Base-by-base conservation (phyloP, 352 stramenopile species). In the Phytophthora sp. region DNA sequence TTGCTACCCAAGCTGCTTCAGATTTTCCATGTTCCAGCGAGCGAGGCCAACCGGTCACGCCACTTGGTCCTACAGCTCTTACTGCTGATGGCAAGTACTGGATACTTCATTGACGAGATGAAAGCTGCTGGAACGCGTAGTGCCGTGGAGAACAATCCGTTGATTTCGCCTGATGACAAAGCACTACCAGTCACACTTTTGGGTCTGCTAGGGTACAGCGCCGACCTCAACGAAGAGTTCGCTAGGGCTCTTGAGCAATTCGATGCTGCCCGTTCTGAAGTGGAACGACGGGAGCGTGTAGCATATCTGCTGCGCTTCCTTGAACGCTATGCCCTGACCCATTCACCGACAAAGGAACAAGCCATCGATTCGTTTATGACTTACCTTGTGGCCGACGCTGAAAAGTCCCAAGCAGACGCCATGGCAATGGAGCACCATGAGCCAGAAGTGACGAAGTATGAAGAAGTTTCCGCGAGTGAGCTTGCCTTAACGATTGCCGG, bases 171-270 rank as follows among this genome's bases (percentile, higher is more conserved):
- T 0, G 68, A 69, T 3, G 77, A 90, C 52, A 91, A 93, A 44
- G 67, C 80, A 4, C 53, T 90, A 7, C 70, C 76, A 9, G 78
- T 91, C 1, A 75, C 85, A 7, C 77, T 93, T 20, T 49, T 93
- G 11, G 80, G 80, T 29, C 60, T 93, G 29, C 68, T 93, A 1
- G 85, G 85, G 0, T 93, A 89, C 63, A 90, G 81, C 16, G 66
- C 82, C 0, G 82, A 93, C 56, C 57, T 93, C 8, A 91, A 89
- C 30, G 76, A 75, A 24, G 85, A 91, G 30, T 89, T 91, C 26
- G 69, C 71, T 15, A 51, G 70, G 9, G 76, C 76, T 1, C 66
- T 93, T 4, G 44, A 78, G 2, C 68, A 75, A 5, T 86, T 89
- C 26, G 58, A 69, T 33, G 54, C 59, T 15, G 74, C 74, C 0